Base-by-base conservation (phyloP, 495 filamentous ascomycete genomes). In the Penicillium coprophilum region DNA sequence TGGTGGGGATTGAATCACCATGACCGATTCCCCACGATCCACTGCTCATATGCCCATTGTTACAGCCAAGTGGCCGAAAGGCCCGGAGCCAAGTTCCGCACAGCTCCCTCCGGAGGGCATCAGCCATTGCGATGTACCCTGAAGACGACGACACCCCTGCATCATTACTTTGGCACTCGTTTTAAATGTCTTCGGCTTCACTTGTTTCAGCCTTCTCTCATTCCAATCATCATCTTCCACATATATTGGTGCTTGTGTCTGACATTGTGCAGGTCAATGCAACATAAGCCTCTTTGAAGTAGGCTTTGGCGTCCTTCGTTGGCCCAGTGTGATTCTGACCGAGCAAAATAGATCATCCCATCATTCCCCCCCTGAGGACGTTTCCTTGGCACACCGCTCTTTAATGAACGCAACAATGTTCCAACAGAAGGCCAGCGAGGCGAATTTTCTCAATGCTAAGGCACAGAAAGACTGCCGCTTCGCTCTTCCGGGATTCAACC, bases 401-500 rank as follows among this genome's bases (percentile, higher is more conserved):
- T 32, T 0, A 31, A 3, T 3, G 28, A 50, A 30, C 10, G 27
- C 55, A 32, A 44, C 27, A 12, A 71, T 71, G 69, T 66, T 65
- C 53, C 64, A 68, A 43, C 57, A 62, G 28, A 11, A 17, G 30
- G 24, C 55, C 41, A 54, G 55, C 20, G 48, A 58, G 21, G 15
- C 57, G 9, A 20, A 31, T 2, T 57, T 60, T 20, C 39, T 58
- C 4, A 20, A 21, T 3, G 10, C 31, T 4, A 45, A 36, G 6
- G 56, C 56, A 15, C 52, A 36, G 19, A 41, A 46, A 36, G 66
- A 69, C 24, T 34, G 15, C 41, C 62, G 56, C 3, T 61, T 69
- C 13, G 10, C 34, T 23, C 68, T 77, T 15, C 77, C 77, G n/a
- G 77, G 77, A 15, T 76, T 71, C 61, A 66, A 71, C 11, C 67